A percentile compares a stretch with the other conserved stretches of the same genome.
Conservation (phyloP, 1,139 yeast genomes). For the Suhomyces bokatorum region DNA sequence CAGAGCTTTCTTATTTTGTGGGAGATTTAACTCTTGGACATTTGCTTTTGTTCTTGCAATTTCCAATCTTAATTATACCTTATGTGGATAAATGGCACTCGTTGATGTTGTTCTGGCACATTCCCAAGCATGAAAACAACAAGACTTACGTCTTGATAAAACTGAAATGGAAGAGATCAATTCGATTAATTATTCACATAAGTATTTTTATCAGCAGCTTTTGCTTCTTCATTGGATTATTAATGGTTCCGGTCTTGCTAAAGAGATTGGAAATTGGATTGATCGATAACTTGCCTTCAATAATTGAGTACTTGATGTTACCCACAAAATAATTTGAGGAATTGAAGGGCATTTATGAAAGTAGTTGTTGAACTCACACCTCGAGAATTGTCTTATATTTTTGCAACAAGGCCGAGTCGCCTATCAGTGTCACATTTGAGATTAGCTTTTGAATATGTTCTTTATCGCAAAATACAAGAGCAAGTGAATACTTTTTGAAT, state of each 20-base stretch:
- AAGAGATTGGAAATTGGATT: neutral
- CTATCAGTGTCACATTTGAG: slow-evolving; percentile 4
- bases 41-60: slow-evolving; percentile 47
- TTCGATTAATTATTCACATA: neutral
- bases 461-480: slow-evolving; percentile 23
- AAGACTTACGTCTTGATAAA: neutral
- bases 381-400: slow-evolving; percentile 5
- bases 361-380: too few relatives aligned
- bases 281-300: neutral
- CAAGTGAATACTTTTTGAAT: slow-evolving; percentile 27
- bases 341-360: too few relatives aligned
- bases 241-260: neutral
- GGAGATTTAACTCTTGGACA: slow-evolving; percentile 57
- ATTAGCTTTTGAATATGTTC: slow-evolving; percentile 8
- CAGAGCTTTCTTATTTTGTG: slow-evolving; percentile 56
- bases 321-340: neutral
- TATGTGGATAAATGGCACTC: slow-evolving; percentile 76
- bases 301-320: neutral
- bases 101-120: slow-evolving; percentile 76
- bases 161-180: neutral
- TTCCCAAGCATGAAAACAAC: slow-evolving; percentile 38
- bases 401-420: slow-evolving; percentile 1
- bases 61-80: slow-evolving; percentile 57
- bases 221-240: neutral
- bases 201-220: neutral